Evolutionary conservation across 768 basidiomycete species (phyloP), one percentile per base, ranked within the genome.

Genomic region (Hygrocybe punicea): DNA sequence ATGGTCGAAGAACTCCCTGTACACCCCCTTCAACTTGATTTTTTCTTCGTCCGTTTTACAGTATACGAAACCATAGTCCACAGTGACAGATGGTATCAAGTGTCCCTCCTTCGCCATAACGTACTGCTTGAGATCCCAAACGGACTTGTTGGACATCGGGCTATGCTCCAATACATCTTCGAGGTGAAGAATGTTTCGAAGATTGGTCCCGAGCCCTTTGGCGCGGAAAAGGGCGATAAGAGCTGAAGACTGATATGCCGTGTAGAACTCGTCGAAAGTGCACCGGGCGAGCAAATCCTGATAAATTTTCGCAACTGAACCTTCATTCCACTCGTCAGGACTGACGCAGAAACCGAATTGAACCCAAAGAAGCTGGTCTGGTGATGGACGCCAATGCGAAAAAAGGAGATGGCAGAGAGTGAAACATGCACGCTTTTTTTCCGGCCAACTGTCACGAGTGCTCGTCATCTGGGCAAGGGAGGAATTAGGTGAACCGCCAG

Each of bases 91-190:
- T 7, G 58, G 63, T 3, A 24, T 29, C 11, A 63, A 13, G 47
- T 61, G 53, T 48, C 19, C 42, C 11, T 42, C 40, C 33, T 62
- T 51, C 10, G 51, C 11, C n/a, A 64, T 49, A 42, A 68, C 58
- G 50, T 65, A 68, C 47, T 68, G 66, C 61, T 75, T 78, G 40
- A 78, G 65, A 29, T 64, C 16, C 76, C 76, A 78, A 13, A 76
- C 76, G 6, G 74, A 73, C 37, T 66, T 64, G 29, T 47, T 48
- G 2, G 37, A 8, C 1, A n/a, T 9, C 1, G 66, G 67, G 6
- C 61, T 54, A 13, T 57, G 53, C 0, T 55, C 53, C 16, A 76
- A 62, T 33, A 72, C 60, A 36, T 69, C 69, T 5, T 64, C 60
- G 36, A 74, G 55, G 53, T 61, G 53, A 4, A 60, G 62, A 35